Percentiles rank a stretch among this genome's conserved stretches.
Evolutionary conservation across 2,329 filamentous ascomycete species (phyloP).

Genomic region (Penicillium sp.): DNA sequence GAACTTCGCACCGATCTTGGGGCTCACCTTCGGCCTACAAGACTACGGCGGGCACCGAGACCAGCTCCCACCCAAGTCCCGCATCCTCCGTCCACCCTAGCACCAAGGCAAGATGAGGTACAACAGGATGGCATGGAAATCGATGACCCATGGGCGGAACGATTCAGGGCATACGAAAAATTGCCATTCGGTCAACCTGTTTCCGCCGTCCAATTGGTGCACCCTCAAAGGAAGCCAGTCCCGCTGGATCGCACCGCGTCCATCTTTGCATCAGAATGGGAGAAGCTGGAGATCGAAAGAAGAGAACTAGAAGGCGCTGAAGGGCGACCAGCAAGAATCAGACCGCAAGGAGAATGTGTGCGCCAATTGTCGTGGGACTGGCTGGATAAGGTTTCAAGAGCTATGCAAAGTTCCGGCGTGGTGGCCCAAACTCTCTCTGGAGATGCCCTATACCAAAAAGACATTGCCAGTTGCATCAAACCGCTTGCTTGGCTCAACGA

Average conservation of each 20-base stretch:
- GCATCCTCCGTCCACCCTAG: neutral
- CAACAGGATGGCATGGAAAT: slow-evolving; percentile 8
- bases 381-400: slow-evolving; percentile 33
- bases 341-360: slow-evolving; percentile 32
- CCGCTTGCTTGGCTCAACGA: slow-evolving; percentile 46
- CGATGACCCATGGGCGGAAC: slow-evolving; percentile 23
- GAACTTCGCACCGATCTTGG: slow-evolving; percentile 20
- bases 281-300: slow-evolving; percentile 26
- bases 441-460: slow-evolving; percentile 36
- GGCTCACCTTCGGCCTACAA: slow-evolving; percentile 14
- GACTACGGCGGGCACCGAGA: neutral
- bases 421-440: slow-evolving; percentile 35
- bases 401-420: slow-evolving; percentile 26
- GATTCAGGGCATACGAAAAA: slow-evolving; percentile 11
- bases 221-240: slow-evolving; percentile 19
- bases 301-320: slow-evolving; percentile 17
- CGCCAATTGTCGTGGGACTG: slow-evolving; percentile 37
- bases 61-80: neutral
- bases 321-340: slow-evolving; percentile 19
- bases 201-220: slow-evolving; percentile 32
- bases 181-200: slow-evolving; percentile 26
- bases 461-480: slow-evolving; percentile 39
- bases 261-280: slow-evolving; percentile 29
- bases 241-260: slow-evolving; percentile 31
- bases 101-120: neutral